These are phyloP conservation scores for Coffea eugenioides DNA, from an alignment of 257 asterid genomes.

Conservation along the genomic window DNA sequence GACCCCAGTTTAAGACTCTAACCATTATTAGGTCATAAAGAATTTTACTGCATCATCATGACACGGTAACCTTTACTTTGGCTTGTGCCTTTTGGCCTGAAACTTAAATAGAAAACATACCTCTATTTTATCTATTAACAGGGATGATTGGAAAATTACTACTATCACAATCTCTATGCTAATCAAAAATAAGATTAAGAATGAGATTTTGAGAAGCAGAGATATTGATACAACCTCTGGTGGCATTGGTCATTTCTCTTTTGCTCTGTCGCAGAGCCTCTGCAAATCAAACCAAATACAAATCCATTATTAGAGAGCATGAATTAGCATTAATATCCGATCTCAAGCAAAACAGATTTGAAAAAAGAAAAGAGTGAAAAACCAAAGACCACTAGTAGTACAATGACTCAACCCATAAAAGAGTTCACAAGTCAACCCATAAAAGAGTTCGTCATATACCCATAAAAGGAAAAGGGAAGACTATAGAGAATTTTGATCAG, in stretches of 20 bases:
- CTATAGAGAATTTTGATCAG: neutral
- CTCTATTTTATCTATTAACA: too few relatives aligned
- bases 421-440: slow-evolving; percentile 5
- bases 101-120: too few relatives aligned
- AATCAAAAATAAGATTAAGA: neutral
- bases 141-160: too few relatives aligned
- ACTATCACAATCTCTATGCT: too few relatives aligned
- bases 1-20: too few relatives aligned
- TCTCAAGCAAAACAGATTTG: neutral
- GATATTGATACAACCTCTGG: slow-evolving; percentile 50
- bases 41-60: too few relatives aligned
- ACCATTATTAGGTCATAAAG: too few relatives aligned
- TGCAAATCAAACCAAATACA: slow-evolving; percentile 29
- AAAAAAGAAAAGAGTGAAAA: neutral
- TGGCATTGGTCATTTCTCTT: slow-evolving; percentile 74
- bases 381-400: neutral
- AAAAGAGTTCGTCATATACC: too few relatives aligned
- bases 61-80: too few relatives aligned
- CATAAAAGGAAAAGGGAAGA: slow-evolving; percentile 13
- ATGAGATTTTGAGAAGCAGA: neutral
- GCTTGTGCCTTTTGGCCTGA: too few relatives aligned
- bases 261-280: slow-evolving; percentile 83
- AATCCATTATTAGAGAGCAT: neutral
- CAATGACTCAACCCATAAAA: neutral
- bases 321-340: neutral